Percentiles rank a stretch among this genome's conserved stretches.
These are phyloP conservation scores for Fusarium piperis DNA, from an alignment of 2,329 filamentous ascomycete genomes.

Conservation along the genomic window DNA sequence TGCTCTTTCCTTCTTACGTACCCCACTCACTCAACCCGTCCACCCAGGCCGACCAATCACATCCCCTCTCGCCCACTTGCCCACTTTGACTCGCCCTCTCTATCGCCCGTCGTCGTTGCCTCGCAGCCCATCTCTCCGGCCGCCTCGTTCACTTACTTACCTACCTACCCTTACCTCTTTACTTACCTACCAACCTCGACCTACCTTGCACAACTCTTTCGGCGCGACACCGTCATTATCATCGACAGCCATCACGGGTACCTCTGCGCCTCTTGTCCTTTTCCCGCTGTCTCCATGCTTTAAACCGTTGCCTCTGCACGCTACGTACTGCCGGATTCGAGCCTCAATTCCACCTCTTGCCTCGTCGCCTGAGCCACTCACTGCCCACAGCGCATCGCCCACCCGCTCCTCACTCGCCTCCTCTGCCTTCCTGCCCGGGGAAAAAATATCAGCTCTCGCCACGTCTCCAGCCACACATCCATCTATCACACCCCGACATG, in stretches of 20 bases:
- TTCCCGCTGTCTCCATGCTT: slow-evolving; percentile 12
- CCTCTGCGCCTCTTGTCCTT: slow-evolving; percentile 17
- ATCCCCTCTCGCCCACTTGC: slow-evolving; percentile 20
- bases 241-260: slow-evolving; percentile 23
- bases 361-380: slow-evolving; percentile 36
- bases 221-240: slow-evolving; percentile 33
- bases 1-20: slow-evolving; percentile 33
- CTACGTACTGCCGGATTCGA: slow-evolving; percentile 25
- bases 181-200: slow-evolving; percentile 2
- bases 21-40: slow-evolving; percentile 28
- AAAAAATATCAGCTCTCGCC: slow-evolving; percentile 53
- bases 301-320: slow-evolving; percentile 20
- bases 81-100: slow-evolving; percentile 37
- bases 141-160: slow-evolving; percentile 31
- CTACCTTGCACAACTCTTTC: slow-evolving; percentile 32
- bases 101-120: slow-evolving; percentile 39
- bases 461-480: slow-evolving; percentile 56
- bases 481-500: slow-evolving; percentile 50
- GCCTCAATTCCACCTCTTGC: slow-evolving; percentile 35
- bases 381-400: slow-evolving; percentile 37
- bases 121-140: slow-evolving; percentile 36
- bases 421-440: slow-evolving; percentile 33
- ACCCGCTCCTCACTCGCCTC: slow-evolving; percentile 34
- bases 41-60: neutral
- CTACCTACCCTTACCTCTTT: slow-evolving; percentile 12